These are phyloP conservation scores for Cryphonectria parasitica DNA, from an alignment of 2,329 filamentous ascomycete species.

Conservation along the genomic window DNA sequence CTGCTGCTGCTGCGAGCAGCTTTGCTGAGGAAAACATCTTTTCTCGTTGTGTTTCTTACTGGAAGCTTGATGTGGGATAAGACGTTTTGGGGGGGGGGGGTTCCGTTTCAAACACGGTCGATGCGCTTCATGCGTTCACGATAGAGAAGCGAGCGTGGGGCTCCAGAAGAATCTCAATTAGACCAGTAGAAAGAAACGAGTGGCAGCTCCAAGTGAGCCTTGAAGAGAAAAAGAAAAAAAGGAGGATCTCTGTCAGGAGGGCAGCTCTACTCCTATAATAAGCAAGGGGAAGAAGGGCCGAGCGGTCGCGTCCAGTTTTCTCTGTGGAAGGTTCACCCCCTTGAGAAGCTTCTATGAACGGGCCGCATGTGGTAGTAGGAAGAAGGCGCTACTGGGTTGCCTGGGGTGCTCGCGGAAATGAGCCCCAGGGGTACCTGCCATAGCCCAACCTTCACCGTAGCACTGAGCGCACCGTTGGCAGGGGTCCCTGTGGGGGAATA, in stretches of 20 bases:
- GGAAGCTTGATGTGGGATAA: not conserved
- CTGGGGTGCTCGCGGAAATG: conserved; percentile 23
- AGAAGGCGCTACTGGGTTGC: conserved; percentile 18
- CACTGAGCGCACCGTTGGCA: not conserved
- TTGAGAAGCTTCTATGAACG: conserved; percentile 1
- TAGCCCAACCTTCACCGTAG: not conserved
- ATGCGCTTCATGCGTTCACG: not conserved
- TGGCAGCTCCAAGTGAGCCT: conserved; percentile 1
- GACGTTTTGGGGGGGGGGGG: too few species aligned
- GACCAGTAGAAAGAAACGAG: conserved; percentile 5
- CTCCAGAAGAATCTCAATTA: not conserved
- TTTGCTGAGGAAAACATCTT: conserved; percentile 14
- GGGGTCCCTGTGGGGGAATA: conserved; percentile 13
- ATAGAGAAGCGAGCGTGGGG: not conserved
- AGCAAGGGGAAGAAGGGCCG: not conserved
- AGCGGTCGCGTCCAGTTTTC: conserved; percentile 8
- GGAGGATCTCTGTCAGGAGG: conserved; percentile 7
- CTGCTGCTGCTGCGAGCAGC: conserved; percentile 22
- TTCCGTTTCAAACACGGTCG: not conserved
- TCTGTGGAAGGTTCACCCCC: conserved; percentile 10
- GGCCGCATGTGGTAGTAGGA: not conserved
- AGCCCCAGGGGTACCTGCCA: conserved; percentile 21
- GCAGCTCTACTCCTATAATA: not conserved
- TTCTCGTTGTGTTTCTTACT: not conserved
- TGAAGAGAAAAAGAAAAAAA: not conserved